Percentiles rank a stretch among this genome's conserved stretches.
phyloP scores from a whole-genome alignment of 306 rosid genomes.

The Lathyrus sativus region DNA sequence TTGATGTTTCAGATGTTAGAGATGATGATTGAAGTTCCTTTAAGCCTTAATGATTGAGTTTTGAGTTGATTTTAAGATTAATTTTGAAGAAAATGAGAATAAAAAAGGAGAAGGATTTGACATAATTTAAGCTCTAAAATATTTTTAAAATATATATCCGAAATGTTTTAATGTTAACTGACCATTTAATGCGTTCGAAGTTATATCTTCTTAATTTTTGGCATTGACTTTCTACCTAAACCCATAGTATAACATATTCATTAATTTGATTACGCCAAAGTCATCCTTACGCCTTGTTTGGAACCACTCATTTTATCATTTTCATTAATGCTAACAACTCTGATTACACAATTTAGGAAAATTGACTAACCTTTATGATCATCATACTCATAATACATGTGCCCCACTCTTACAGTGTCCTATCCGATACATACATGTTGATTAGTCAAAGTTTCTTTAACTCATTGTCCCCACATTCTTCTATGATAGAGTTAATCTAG shows the following conservation, averaged over 20 bases:
- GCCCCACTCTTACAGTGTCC: constrained; percentile 29
- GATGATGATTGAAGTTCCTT: no score
- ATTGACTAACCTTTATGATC: constrained; percentile 10
- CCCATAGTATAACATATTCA: constrained; percentile 28
- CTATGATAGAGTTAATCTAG: constrained; percentile 30
- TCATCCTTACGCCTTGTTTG: constrained; percentile 36
- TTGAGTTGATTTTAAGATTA: no score
- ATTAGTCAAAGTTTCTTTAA: constrained; percentile 28
- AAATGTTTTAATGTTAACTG: no score
- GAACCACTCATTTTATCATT: not conserved
- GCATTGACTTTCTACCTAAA: constrained; percentile 48
- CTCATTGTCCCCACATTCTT: constrained; percentile 41
- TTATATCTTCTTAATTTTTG: no score
- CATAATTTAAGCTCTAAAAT: no score
- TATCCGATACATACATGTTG: constrained; percentile 31
- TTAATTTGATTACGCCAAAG: constrained; percentile 32
- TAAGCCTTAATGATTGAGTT: no score
- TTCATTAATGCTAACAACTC: constrained; percentile 37
- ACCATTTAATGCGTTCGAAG: no score
- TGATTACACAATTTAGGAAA: constrained; percentile 27
- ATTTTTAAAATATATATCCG: no score
- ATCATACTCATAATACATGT: not conserved
- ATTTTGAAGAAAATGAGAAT: no score
- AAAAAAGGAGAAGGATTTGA: no score
- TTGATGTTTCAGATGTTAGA: no score